These are phyloP conservation scores for Suhomyces faveliae DNA, from an alignment of 805 yeast genomes.

Conservation along the genomic window DNA sequence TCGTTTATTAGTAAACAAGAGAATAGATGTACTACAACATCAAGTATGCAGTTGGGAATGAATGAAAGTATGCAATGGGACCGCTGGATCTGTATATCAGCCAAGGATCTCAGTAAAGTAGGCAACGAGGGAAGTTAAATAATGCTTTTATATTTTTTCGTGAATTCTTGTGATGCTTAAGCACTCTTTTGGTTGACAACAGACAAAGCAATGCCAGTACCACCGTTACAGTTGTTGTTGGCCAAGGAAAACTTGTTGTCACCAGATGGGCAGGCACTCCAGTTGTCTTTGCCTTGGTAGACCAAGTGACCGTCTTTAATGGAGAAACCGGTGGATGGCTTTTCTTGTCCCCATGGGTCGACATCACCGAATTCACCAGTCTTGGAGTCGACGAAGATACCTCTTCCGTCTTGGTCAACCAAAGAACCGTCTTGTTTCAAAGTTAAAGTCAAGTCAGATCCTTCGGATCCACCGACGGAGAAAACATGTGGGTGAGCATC, in stretches of 20 bases:
- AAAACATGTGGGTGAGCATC: constrained; percentile 32
- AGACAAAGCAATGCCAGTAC: constrained; percentile 26
- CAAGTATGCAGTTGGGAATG: too few species aligned
- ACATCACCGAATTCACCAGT: constrained; percentile 35
- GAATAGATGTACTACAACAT: too few species aligned
- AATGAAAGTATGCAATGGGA: neutral
- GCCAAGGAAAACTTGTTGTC: constrained; percentile 24
- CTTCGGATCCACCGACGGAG: constrained; percentile 33
- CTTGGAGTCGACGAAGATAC: constrained; percentile 25
- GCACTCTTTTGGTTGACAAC: constrained; percentile 12
- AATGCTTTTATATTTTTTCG: neutral
- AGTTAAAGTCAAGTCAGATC: constrained; percentile 22
- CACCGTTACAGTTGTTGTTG: constrained; percentile 27
- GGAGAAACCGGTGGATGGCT: constrained; percentile 39
- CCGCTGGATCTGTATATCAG: neutral
- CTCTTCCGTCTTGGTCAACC: constrained; percentile 31
- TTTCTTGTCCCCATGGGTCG: constrained; percentile 31
- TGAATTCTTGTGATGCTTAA: neutral
- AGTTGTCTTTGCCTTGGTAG: constrained; percentile 32
- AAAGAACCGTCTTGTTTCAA: constrained; percentile 27
- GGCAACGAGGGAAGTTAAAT: neutral
- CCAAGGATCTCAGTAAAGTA: neutral
- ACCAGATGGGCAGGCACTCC: constrained; percentile 39
- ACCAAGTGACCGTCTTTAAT: constrained; percentile 37
- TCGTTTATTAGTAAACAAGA: too few species aligned